phyloP scores from a whole-genome alignment of 2,329 filamentous ascomycete species.

The Meredithiella fracta region DNA sequence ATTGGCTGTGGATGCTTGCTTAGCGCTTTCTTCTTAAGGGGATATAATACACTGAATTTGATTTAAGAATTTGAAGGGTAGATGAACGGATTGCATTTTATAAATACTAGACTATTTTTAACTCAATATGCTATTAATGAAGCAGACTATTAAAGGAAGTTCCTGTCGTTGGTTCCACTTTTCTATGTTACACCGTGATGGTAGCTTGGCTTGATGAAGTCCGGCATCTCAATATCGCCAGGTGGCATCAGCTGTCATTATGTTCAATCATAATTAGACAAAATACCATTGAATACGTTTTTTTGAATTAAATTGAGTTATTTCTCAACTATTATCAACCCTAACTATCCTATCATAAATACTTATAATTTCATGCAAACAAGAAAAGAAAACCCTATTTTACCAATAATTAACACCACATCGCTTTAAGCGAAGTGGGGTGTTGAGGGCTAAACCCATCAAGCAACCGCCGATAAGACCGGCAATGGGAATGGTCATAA shows the following conservation, averaged over 20 bases:
- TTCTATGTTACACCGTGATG: not conserved
- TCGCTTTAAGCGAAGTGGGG: conserved; percentile 15
- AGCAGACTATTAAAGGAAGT: not conserved
- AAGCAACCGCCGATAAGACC: conserved; percentile 26
- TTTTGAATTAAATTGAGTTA: not conserved
- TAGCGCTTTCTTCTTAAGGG: conserved; percentile 42
- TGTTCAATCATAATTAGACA: too few relatives aligned
- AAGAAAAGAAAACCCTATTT: not conserved
- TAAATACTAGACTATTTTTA: not conserved
- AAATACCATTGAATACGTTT: too few relatives aligned
- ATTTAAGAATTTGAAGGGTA: too few relatives aligned
- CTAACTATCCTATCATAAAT: not conserved
- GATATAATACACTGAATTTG: not conserved
- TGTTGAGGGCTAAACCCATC: conserved; percentile 27
- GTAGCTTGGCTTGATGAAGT: too few relatives aligned
- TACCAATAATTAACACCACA: not conserved
- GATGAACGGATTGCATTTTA: too few relatives aligned
- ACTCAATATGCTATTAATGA: not conserved
- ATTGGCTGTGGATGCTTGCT: conserved; percentile 69
- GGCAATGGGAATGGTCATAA: conserved; percentile 29
- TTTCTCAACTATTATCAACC: not conserved
- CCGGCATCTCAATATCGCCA: too few relatives aligned
- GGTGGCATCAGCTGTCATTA: too few relatives aligned
- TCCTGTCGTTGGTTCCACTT: not conserved
- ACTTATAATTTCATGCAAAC: not conserved